A percentile compares a stretch with the other conserved stretches of the same genome.
phyloP scores from a whole-genome alignment of 2,329 filamentous ascomycete species.

The Rhynchosporium graminicola region DNA sequence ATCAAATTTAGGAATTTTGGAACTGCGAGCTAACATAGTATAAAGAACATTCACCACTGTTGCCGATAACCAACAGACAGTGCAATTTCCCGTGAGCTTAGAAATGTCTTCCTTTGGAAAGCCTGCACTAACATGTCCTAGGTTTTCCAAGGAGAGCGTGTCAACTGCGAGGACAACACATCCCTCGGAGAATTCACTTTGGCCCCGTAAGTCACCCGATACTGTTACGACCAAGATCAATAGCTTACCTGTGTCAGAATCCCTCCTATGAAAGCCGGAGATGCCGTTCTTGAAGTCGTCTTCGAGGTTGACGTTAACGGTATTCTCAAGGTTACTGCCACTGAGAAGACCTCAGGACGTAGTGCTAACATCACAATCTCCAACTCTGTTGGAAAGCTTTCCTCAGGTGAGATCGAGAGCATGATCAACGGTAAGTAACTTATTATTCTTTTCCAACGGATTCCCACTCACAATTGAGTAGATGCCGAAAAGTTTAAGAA shows the following conservation, averaged over 20 bases:
- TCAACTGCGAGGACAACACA: slow-evolving; percentile 98
- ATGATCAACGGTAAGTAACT: slow-evolving; percentile 77
- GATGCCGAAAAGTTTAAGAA: slow-evolving; percentile 98
- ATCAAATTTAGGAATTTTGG: not conserved
- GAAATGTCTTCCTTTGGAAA: slow-evolving; percentile 41
- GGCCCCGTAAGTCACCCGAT: slow-evolving; percentile 55
- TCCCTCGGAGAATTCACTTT: slow-evolving; percentile 97
- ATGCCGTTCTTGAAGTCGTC: slow-evolving; percentile 94
- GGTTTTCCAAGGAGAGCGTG: slow-evolving; percentile 88
- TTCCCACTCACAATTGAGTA: slow-evolving; percentile 28
- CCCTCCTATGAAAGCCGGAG: slow-evolving; percentile 83
- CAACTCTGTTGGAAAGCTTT: slow-evolving; percentile 99
- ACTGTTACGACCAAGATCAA: not conserved
- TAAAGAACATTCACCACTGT: slow-evolving; percentile 75
- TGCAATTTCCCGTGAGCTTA: slow-evolving; percentile 58
- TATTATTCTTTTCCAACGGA: not conserved
- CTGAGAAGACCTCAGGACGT: slow-evolving; percentile 97
- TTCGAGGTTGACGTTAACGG: slow-evolving; percentile 99
- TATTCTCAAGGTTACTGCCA: slow-evolving; percentile 99
- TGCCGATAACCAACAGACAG: slow-evolving; percentile 28
- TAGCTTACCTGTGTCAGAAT: slow-evolving; percentile 45
- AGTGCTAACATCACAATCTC: slow-evolving; percentile 99
- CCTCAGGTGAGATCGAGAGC: slow-evolving; percentile 89
- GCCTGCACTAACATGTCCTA: slow-evolving; percentile 41
- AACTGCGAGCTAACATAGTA: slow-evolving; percentile 9